phyloP scores from a whole-genome alignment of 768 basidiomycete species.

The Suillus bovinus region DNA sequence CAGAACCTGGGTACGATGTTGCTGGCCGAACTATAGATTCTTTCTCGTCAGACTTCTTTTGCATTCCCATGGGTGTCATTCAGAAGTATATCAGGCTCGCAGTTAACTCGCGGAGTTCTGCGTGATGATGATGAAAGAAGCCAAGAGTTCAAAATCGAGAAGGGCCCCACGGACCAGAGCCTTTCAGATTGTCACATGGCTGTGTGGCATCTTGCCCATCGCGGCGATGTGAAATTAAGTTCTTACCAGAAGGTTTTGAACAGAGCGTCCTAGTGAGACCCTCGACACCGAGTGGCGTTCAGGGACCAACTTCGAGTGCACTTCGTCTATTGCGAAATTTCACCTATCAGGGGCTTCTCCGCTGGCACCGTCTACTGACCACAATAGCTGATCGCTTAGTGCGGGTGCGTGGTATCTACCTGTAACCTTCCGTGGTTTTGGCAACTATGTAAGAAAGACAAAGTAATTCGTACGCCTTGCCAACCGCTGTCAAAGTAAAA shows the following conservation, averaged over 20 bases:
- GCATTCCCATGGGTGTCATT: slow-evolving; percentile 11
- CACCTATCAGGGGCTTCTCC: neutral
- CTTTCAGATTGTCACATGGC: neutral
- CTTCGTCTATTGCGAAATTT: neutral
- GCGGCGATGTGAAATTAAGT: slow-evolving; percentile 3
- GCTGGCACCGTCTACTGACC: neutral
- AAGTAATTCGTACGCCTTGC: neutral
- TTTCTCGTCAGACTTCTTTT: slow-evolving; percentile 13
- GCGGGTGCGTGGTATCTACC: neutral
- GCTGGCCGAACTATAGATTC: slow-evolving; percentile 77
- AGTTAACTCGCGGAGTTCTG: slow-evolving; percentile 2
- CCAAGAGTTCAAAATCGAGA: neutral
- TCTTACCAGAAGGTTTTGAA: slow-evolving; percentile 1
- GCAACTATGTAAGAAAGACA: neutral
- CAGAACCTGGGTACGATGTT: slow-evolving; percentile 96
- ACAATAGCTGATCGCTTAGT: neutral
- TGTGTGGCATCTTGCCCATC: neutral
- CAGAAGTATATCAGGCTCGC: neutral
- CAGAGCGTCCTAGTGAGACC: too few species aligned
- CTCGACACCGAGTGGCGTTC: neutral
- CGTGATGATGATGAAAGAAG: neutral
- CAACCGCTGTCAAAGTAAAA: neutral
- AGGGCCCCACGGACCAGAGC: neutral
- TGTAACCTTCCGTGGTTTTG: neutral
- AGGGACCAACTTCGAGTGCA: neutral